A percentile compares a stretch with the other conserved stretches of the same genome.
These are phyloP conservation scores for Ascosphaera acerosa DNA, from an alignment of 2,329 filamentous ascomycete genomes.

Conservation along the genomic window DNA sequence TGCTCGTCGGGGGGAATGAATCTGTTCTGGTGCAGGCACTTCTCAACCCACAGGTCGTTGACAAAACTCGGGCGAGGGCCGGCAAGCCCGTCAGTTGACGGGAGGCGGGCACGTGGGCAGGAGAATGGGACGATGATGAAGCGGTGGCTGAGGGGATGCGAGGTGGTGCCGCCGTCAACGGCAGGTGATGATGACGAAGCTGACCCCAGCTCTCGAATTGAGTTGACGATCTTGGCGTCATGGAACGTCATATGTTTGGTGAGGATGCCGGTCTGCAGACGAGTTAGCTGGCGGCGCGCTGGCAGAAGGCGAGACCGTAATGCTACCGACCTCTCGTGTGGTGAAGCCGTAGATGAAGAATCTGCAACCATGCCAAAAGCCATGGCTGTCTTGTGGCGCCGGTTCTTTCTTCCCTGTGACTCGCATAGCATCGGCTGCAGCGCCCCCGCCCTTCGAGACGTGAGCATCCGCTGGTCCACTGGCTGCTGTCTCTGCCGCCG, in stretches of 20 bases:
- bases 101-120: slow-evolving; percentile 11
- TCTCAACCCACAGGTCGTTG: slow-evolving; percentile 86
- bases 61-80: slow-evolving; percentile 26
- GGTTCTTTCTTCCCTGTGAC: no score
- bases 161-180: slow-evolving; percentile 11
- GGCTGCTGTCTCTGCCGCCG: no score
- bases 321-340: slow-evolving; percentile 21
- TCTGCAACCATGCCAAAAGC: slow-evolving; percentile 28
- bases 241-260: slow-evolving; percentile 17
- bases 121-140: slow-evolving; percentile 19
- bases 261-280: slow-evolving; percentile 13
- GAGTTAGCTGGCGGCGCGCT: slow-evolving; percentile 5
- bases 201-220: not conserved
- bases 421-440: no score
- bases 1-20: slow-evolving; percentile 44
- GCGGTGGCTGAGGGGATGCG: slow-evolving; percentile 7
- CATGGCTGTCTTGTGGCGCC: slow-evolving; percentile 13
- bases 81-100: slow-evolving; percentile 16
- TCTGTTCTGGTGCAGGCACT: slow-evolving; percentile 52
- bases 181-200: slow-evolving; percentile 9
- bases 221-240: slow-evolving; percentile 15
- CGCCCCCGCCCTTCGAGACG: no score
- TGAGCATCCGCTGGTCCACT: no score
- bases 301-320: not conserved
- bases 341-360: slow-evolving; percentile 38